Conservation (phyloP, 2,329 filamentous ascomycete genomes). For the Gaeumannomyces sp. region DNA sequence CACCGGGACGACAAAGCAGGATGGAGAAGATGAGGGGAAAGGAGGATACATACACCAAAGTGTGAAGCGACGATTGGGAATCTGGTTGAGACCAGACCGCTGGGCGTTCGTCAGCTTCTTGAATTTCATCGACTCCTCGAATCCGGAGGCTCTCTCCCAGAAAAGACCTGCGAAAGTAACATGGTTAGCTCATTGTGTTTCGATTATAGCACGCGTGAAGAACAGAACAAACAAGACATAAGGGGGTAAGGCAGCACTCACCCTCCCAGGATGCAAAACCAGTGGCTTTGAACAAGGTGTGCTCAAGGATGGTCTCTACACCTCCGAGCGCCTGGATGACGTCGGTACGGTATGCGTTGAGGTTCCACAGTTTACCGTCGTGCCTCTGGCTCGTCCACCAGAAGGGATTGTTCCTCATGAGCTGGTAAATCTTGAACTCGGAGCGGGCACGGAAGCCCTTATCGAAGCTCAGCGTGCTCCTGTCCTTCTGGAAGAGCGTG, state of each 20-base stretch:
- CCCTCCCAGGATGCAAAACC: constrained; percentile 97
- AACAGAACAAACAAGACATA: not conserved
- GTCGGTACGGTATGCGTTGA: constrained; percentile 86
- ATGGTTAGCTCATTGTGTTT: not conserved
- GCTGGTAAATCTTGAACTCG: constrained; percentile 96
- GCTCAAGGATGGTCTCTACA: constrained; percentile 96
- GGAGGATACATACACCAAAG: constrained; percentile 58
- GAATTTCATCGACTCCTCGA: constrained; percentile 70
- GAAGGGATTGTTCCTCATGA: constrained; percentile 99
- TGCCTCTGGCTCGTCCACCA: constrained; percentile 99
- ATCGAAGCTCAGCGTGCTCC: constrained; percentile 94
- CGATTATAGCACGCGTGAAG: not conserved
- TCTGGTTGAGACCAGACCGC: constrained; percentile 93
- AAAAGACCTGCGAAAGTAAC: constrained; percentile 48
- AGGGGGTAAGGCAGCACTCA: constrained; percentile 63
- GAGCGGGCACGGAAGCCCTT: constrained; percentile 94
- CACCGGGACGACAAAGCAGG: not conserved
- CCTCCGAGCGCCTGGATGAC: constrained; percentile 93
- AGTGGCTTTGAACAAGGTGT: constrained; percentile 93
- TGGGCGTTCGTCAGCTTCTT: constrained; percentile 98
- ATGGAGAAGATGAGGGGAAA: not conserved
- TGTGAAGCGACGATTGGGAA: constrained; percentile 96
- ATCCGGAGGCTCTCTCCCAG: constrained; percentile 35
- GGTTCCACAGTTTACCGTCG: constrained; percentile 94
- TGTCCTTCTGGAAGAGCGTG: constrained; percentile 96